Conservation (phyloP, 2,329 filamentous ascomycete species). For the Xylaria sp. region DNA sequence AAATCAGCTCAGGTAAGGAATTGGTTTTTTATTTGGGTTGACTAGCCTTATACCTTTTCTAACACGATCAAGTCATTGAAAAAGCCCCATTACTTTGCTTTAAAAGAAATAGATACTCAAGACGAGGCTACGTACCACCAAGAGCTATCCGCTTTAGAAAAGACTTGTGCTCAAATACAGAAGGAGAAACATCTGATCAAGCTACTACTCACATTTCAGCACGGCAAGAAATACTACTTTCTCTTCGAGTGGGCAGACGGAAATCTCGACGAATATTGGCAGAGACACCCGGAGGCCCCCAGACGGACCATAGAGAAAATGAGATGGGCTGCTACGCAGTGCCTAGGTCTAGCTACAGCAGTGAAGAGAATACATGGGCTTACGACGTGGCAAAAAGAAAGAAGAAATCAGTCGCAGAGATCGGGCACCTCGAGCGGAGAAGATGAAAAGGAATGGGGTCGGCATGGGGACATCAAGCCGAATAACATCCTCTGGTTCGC, state of each 20-base stretch:
- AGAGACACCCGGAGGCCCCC: background rate
- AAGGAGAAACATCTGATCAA: constrained; percentile 23
- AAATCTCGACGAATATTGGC: constrained; percentile 16
- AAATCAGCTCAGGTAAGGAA: background rate
- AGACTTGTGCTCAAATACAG: constrained; percentile 1
- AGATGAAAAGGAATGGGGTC: constrained; percentile 15
- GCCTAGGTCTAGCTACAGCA: constrained; percentile 14
- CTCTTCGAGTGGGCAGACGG: constrained; percentile 27
- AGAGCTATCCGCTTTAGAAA: constrained; percentile 16
- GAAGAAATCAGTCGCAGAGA: background rate
- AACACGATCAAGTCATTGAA: background rate
- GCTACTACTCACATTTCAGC: constrained; percentile 19
- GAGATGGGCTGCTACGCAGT: constrained; percentile 13
- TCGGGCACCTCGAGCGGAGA: background rate
- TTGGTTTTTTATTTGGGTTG: background rate
- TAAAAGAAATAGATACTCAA: constrained; percentile 15
- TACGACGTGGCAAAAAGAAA: constrained; percentile 16
- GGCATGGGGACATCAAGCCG: constrained; percentile 26
- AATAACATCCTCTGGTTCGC: constrained; percentile 20
- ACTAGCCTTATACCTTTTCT: background rate
- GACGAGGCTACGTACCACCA: constrained; percentile 11
- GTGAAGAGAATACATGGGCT: constrained; percentile 23
- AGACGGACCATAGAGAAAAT: background rate
- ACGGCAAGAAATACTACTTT: constrained; percentile 20
- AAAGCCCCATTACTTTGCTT: constrained; percentile 4